Evolutionary conservation across 164 flowering plant species (phyloP).

Genomic region (Cinnamomum micranthum): DNA sequence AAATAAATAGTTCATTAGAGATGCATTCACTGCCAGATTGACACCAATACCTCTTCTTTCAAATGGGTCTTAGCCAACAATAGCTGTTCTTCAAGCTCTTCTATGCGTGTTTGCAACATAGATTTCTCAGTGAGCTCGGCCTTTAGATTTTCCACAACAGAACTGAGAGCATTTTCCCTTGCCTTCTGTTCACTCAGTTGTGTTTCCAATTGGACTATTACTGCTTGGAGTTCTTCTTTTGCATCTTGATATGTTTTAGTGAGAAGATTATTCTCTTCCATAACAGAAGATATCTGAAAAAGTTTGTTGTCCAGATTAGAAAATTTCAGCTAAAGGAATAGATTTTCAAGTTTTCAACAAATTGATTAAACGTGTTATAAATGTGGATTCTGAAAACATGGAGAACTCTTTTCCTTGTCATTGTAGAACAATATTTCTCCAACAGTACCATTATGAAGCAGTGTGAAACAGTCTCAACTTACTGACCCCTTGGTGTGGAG

Average conservation of each 20-base stretch:
- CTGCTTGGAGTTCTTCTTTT: conserved; percentile 59
- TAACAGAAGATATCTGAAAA: conserved; percentile 61
- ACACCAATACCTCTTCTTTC: conserved; percentile 54
- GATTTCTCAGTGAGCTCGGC: conserved; percentile 54
- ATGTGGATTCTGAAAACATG: background rate
- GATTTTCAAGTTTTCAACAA: background rate
- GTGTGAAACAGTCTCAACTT: too few relatives aligned
- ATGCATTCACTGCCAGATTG: background rate
- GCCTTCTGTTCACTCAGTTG: conserved; percentile 47
- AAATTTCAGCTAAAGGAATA: background rate
- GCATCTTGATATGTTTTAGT: conserved; percentile 48
- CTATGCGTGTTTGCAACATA: conserved; percentile 36
- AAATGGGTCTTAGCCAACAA: conserved; percentile 38
- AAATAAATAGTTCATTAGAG: too few relatives aligned
- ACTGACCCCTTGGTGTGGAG: too few relatives aligned
- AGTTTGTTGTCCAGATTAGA: conserved; percentile 1
- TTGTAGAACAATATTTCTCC: background rate
- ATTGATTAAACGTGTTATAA: background rate
- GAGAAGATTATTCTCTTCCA: conserved; percentile 71
- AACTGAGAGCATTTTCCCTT: conserved; percentile 38
- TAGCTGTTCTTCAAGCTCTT: conserved; percentile 57
- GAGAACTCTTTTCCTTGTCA: background rate
- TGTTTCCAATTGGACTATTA: conserved; percentile 51
- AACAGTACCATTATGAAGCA: too few relatives aligned
- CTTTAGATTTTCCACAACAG: conserved; percentile 51